phyloP scores from a whole-genome alignment of 805 yeast species.

The Barnettozyma sp. region DNA sequence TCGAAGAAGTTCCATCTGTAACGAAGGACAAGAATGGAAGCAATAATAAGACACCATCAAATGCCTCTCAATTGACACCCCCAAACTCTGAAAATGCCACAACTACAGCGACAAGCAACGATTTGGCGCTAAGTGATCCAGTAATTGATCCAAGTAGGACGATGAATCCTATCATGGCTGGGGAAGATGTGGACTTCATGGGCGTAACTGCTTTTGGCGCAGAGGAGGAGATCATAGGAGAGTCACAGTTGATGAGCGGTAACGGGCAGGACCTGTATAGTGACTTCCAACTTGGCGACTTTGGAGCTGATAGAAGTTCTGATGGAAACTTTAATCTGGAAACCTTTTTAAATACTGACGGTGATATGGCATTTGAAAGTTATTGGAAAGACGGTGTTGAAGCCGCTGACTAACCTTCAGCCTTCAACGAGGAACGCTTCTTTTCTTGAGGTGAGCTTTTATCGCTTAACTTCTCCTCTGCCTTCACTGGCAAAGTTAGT shows the following conservation, averaged over 20 bases:
- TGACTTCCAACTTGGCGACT: constrained; percentile 29
- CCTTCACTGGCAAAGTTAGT: too few species aligned
- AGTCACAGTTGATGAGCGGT: constrained; percentile 15
- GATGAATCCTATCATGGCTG: constrained; percentile 5
- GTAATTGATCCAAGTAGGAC: neutral
- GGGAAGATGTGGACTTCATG: constrained; percentile 3
- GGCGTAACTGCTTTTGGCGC: constrained; percentile 2
- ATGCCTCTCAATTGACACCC: constrained; percentile 23
- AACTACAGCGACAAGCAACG: constrained; percentile 5
- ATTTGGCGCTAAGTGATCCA: constrained; percentile 2
- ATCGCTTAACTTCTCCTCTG: neutral
- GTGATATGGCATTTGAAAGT: constrained; percentile 29
- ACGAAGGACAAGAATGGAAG: constrained; percentile 2
- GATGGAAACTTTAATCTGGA: constrained; percentile 39
- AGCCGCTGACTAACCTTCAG: constrained; percentile 31
- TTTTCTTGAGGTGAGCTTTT: neutral
- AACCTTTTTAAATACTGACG: constrained; percentile 36
- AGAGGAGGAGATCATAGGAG: constrained; percentile 13
- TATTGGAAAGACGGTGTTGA: constrained; percentile 38
- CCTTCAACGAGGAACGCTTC: constrained; percentile 1
- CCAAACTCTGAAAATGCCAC: constrained; percentile 26
- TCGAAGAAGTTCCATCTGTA: constrained; percentile 10
- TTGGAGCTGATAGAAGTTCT: constrained; percentile 28
- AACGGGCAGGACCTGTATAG: constrained; percentile 26
- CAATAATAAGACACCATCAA: constrained; percentile 18